phyloP scores from a whole-genome alignment of 352 stramenopile genomes.

The Detonula confervacea region DNA sequence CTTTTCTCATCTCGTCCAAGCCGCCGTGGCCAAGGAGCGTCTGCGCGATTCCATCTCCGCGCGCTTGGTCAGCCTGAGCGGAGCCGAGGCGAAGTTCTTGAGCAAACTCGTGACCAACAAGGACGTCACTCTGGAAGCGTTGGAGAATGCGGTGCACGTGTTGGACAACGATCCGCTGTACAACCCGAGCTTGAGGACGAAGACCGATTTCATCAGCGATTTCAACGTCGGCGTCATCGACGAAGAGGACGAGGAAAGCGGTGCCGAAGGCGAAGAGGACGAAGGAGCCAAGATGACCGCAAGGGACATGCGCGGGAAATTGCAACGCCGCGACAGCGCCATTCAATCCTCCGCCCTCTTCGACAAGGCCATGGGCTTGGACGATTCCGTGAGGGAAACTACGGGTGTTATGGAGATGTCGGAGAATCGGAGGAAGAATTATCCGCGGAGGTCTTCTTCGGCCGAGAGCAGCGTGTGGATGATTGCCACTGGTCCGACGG shows the following conservation, averaged over 20 bases:
- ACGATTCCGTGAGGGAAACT: too few relatives aligned
- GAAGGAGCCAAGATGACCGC: neutral
- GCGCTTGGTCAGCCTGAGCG: neutral
- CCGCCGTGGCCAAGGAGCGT: slow-evolving; percentile 28
- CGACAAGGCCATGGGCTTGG: neutral
- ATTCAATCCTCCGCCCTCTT: neutral
- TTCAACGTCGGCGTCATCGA: too few relatives aligned
- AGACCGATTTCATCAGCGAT: too few relatives aligned
- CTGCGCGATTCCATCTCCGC: slow-evolving; percentile 18
- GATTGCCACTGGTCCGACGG: neutral
- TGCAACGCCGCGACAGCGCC: neutral
- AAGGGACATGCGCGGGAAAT: neutral
- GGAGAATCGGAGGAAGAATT: neutral
- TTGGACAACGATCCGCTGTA: slow-evolving; percentile 40
- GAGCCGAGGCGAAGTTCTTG: slow-evolving; percentile 38
- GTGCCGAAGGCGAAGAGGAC: neutral
- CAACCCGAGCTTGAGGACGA: slow-evolving; percentile 14
- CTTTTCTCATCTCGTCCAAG: slow-evolving; percentile 26
- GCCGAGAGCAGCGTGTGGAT: neutral
- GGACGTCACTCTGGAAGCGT: slow-evolving; percentile 16
- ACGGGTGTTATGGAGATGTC: too few relatives aligned
- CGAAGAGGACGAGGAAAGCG: neutral
- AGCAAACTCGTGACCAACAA: slow-evolving; percentile 26
- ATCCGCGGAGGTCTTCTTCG: neutral
- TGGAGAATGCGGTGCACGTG: slow-evolving; percentile 39